Base-by-base conservation (phyloP, 495 filamentous ascomycete genomes). In the Penicillium cosmopolitanum region DNA sequence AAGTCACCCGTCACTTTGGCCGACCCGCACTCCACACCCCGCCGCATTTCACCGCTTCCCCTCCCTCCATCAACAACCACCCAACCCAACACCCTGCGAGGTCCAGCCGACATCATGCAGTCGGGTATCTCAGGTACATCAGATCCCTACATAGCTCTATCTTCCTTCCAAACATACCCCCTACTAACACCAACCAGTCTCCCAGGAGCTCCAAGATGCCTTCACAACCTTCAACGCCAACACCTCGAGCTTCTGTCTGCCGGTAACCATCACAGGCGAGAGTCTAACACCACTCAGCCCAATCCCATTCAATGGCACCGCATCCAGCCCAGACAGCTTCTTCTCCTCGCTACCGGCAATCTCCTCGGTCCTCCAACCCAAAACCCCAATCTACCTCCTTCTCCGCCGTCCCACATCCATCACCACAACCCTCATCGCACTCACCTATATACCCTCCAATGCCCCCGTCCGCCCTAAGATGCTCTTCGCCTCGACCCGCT, bases 391-490 rank as follows among this genome's bases (percentile, higher is more conserved):
- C 63, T 98, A 96, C 77, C 83, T 96, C 57, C 82, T 98, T 57
- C 86, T 97, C 42, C 89, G 93, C 5, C 85, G 87, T 33, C 82
- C 87, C 57, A 70, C 81, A 40, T 70, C 77, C 19, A 68, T 71
- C 19, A 57, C 67, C 1, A 79, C 80, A 55, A 66, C 74, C 16
- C 86, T 95, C 60, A 74, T 92, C 53, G 90, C 90, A 47, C 77
- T 97, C 46, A 93, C 95, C 33, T 97, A 96, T 70, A 90, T 98
- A 46, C 95, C 95, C 4, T 91, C 92, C 69, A 75, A 88, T 54
- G 94, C 95, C 5, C 89, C 89, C 16, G 95, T 98, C 40, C 88
- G 95, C 42, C 89, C 94, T 64, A 98, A 98, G 83, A 98, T 93
- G 82, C 84, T 98, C 51, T 96, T 97, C 74, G 94, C 95, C 35